These are phyloP conservation scores for Saussurea involucrata DNA, from an alignment of 129 eudicot genomes.

Conservation along the genomic window DNA sequence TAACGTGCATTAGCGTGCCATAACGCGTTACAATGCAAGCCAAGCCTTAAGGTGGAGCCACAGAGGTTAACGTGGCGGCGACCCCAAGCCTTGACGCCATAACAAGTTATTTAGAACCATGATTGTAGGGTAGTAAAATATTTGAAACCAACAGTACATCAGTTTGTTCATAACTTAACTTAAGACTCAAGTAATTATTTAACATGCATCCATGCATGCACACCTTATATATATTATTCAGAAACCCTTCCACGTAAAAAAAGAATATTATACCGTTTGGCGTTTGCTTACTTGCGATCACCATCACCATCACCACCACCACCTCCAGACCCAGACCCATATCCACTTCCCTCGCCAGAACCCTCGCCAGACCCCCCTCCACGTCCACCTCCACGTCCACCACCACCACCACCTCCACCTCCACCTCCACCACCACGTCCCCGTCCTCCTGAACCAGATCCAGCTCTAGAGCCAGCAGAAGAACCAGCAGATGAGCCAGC, in stretches of 20 bases:
- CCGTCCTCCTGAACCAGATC: slow-evolving; percentile 48
- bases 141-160: too few species aligned
- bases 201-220: slow-evolving; percentile 5
- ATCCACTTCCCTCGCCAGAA: slow-evolving; percentile 60
- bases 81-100: too few species aligned
- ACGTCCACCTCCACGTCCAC: slow-evolving; percentile 38
- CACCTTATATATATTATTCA: slow-evolving; percentile 11
- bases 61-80: too few species aligned
- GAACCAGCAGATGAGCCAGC: slow-evolving; percentile 18
- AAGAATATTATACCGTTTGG: too few species aligned
- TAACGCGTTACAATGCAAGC: too few species aligned
- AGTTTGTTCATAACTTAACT: too few species aligned
- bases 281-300: slow-evolving; percentile 36
- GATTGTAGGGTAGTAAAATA: too few species aligned
- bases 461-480: slow-evolving; percentile 21
- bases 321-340: slow-evolving; percentile 56
- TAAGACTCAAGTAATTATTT: too few species aligned
- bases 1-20: too few species aligned
- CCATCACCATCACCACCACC: slow-evolving; percentile 40
- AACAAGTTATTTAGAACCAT: too few species aligned
- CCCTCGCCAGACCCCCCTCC: slow-evolving; percentile 36
- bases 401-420: slow-evolving; percentile 40
- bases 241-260: not conserved
- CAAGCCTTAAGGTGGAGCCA: too few species aligned
- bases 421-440: slow-evolving; percentile 42